phyloP scores from a whole-genome alignment of 73 alveolate species.

The Effrenium voratum region DNA sequence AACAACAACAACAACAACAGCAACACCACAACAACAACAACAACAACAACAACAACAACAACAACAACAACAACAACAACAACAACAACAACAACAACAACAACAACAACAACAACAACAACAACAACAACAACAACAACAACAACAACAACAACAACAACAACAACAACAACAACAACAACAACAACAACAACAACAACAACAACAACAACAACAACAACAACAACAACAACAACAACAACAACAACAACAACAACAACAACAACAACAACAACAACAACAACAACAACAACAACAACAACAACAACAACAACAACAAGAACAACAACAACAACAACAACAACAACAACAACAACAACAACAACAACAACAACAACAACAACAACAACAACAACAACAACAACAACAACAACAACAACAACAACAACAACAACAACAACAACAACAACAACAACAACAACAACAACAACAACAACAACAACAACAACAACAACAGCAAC shows the following conservation, averaged over 20 bases:
- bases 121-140: not conserved
- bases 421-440: not conserved
- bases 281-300: not conserved
- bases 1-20: not conserved
- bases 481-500: not conserved
- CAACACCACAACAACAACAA: conserved; percentile 11
- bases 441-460: not conserved
- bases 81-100: not conserved
- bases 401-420: not conserved
- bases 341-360: not conserved
- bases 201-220: not conserved
- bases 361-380: not conserved
- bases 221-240: not conserved
- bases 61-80: not conserved
- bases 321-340: not conserved
- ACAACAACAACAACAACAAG: not conserved
- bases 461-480: not conserved
- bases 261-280: not conserved
- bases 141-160: not conserved
- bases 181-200: not conserved
- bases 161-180: not conserved
- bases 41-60: conserved; percentile 19
- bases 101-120: not conserved
- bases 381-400: not conserved
- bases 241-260: not conserved